A percentile compares a stretch with the other conserved stretches of the same genome.
phyloP scores from a whole-genome alignment of 352 stramenopile species.

The Globisporangium alternatum region DNA sequence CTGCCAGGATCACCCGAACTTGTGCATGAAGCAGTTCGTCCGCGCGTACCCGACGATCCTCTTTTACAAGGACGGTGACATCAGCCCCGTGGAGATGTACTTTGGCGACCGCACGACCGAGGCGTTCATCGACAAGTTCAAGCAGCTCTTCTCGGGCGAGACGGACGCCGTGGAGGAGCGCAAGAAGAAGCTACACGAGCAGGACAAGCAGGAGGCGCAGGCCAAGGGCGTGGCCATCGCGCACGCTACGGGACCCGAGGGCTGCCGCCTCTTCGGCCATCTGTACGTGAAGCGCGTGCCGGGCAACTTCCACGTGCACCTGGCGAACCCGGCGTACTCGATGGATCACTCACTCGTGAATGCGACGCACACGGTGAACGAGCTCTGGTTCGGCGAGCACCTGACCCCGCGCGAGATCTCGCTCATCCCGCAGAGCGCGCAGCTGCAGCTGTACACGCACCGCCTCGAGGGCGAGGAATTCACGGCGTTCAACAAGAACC shows the following conservation, averaged over 20 bases:
- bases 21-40: slow-evolving; percentile 95
- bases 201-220: slow-evolving; percentile 87
- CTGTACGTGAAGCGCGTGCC: slow-evolving; percentile 91
- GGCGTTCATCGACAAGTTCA: slow-evolving; percentile 90
- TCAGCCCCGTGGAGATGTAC: slow-evolving; percentile 93
- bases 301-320: slow-evolving; percentile 98
- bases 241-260: slow-evolving; percentile 60
- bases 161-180: slow-evolving; percentile 63
- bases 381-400: slow-evolving; percentile 94
- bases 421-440: slow-evolving; percentile 85
- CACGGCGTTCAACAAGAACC: slow-evolving; percentile 90
- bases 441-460: slow-evolving; percentile 91
- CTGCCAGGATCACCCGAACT: slow-evolving; percentile 90
- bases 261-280: slow-evolving; percentile 75
- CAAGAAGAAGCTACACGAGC: slow-evolving; percentile 93
- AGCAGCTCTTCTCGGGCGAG: slow-evolving; percentile 80
- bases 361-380: slow-evolving; percentile 94
- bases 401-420: slow-evolving; percentile 46
- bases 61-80: slow-evolving; percentile 93
- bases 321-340: slow-evolving; percentile 94
- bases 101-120: slow-evolving; percentile 93
- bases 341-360: slow-evolving; percentile 90
- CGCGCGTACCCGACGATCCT: slow-evolving; percentile 96
- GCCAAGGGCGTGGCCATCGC: slow-evolving; percentile 61
- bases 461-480: slow-evolving; percentile 92